Base-by-base conservation (phyloP, 2,329 filamentous ascomycete genomes). In the Escovopsis sp. region DNA sequence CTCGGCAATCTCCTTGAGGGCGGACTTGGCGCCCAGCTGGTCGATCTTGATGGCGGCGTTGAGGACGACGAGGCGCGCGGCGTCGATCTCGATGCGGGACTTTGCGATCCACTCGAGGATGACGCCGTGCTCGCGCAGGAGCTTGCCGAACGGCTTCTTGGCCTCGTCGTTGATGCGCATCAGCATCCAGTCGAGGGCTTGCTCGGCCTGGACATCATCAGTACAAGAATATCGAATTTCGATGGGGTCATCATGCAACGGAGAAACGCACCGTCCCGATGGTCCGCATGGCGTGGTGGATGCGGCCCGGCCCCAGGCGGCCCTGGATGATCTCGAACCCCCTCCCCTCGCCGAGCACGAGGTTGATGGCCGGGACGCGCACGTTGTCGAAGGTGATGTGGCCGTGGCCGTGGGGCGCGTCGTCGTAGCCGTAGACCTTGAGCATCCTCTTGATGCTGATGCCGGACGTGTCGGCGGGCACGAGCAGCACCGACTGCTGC, bases 321-420 rank as follows among this genome's bases (percentile, higher is more conserved):
- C 91, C 91, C 62, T 98, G 91, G 58, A 98, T 95, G 58, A 98
- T 94, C 64, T 98, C 91, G 61, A 98, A 98, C 18, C 91, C 91
- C 48, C 85, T 80, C 50, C 91, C 91, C 61, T 91, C 85, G 47
- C 91, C 89, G 4, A 98, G 80, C 10, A 96, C 83, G 57, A 98
- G 81, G 67, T 85, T 91, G 54, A 69, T 68, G 30, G 71, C 77
- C 7, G 89, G 89, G 0, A 98, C 85, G 45, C 89, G 83, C 48
- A 96, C 91, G 59, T 96, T 82, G 45, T 80, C 72, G 66, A 98
- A 96, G 33, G 70, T 75, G 58, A 98, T 78, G 63, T 98, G 89
- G 37, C 87, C 91, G 66, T 98, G 91, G 43, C 91, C 91, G 62
- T 98, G 91, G 3, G 91, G 91, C n/a, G 91, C 91, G 55, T 98